Conservation (phyloP, 2,329 filamentous ascomycete genomes). For the Phyllachora maydis region DNA sequence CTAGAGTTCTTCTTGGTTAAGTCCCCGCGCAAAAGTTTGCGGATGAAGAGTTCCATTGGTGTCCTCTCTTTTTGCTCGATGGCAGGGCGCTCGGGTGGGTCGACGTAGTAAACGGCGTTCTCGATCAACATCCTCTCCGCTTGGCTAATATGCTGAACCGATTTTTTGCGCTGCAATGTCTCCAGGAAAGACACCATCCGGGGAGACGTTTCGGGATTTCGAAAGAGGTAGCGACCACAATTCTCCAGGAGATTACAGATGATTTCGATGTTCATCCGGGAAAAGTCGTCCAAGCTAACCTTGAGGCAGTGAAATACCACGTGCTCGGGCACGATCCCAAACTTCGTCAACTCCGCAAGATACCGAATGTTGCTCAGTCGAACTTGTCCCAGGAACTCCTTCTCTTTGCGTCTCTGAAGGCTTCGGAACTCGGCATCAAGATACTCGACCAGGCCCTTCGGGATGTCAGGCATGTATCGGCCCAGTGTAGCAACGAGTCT, state of each 20-base stretch:
- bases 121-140: slow-evolving; percentile 97
- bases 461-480: slow-evolving; percentile 86
- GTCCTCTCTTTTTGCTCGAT: slow-evolving; percentile 95
- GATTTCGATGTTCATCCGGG: slow-evolving; percentile 97
- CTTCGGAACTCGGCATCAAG: slow-evolving; percentile 94
- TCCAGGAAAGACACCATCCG: slow-evolving; percentile 90
- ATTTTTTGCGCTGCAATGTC: slow-evolving; percentile 88
- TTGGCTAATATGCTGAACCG: slow-evolving; percentile 82
- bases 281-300: slow-evolving; percentile 93
- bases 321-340: slow-evolving; percentile 92
- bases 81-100: slow-evolving; percentile 78
- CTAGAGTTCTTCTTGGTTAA: slow-evolving; percentile 88
- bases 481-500: slow-evolving; percentile 82
- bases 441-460: slow-evolving; percentile 76
- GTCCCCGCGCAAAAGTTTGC: slow-evolving; percentile 82
- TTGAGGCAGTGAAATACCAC: slow-evolving; percentile 98
- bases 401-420: slow-evolving; percentile 87
- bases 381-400: slow-evolving; percentile 90
- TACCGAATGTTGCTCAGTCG: slow-evolving; percentile 93
- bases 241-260: slow-evolving; percentile 93
- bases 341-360: slow-evolving; percentile 90
- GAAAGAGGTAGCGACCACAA: slow-evolving; percentile 81
- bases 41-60: slow-evolving; percentile 78
- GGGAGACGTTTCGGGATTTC: slow-evolving; percentile 80
- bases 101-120: slow-evolving; percentile 95